Evolutionary conservation across 2,329 filamentous ascomycete species (phyloP), one percentile per base, ranked within the genome.

Genomic region (Leptographium galeiforme): DNA sequence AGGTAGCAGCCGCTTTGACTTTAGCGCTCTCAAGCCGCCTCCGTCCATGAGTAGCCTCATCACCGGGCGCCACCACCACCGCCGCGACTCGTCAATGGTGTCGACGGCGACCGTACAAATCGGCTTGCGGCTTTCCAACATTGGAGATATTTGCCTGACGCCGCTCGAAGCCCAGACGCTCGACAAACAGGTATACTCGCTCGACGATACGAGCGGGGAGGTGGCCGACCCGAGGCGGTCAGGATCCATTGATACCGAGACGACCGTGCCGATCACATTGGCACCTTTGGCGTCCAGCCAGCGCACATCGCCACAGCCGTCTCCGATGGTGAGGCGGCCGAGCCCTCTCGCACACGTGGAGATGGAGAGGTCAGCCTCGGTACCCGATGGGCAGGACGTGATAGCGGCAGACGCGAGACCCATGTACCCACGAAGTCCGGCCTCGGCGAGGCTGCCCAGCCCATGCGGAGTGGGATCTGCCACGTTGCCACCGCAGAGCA

Each of bases 71-170:
- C 77, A 77, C 61, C 68, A 70, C 18, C 74, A 77, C 61, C 68
- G 70, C 18, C 74, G 82, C 46, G 72, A 79, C 55, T 81, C 80
- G 6, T 87, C 83, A 1, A 71, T 81, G 44, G 72, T 72, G 16
- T 86, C 83, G 46, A 78, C 78, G 11, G 82, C 82, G 30, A 87
- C 82, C 0, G 82, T 87, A 12, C 82, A 86, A 62, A 87, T 87
- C 51, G 84, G 83, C 1, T 70, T 87, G 16, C 77, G 84, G 12
- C 71, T 87, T 53, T 87, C 83, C 32, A 79, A 74, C 52, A 72
- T 77, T 36, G 68, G 74, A 14, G 75, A 79, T 57, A 72, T 78
- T 16, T 74, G 78, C 57, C 72, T 78, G 57, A 66, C 68, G 1
- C 68, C 67, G 16, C 61, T 67, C 18, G 60, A 65, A 51, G 56